Evolutionary conservation across 768 basidiomycete genomes (phyloP), one percentile per base, ranked within the genome.

Genomic region (Suillus tomentosus): DNA sequence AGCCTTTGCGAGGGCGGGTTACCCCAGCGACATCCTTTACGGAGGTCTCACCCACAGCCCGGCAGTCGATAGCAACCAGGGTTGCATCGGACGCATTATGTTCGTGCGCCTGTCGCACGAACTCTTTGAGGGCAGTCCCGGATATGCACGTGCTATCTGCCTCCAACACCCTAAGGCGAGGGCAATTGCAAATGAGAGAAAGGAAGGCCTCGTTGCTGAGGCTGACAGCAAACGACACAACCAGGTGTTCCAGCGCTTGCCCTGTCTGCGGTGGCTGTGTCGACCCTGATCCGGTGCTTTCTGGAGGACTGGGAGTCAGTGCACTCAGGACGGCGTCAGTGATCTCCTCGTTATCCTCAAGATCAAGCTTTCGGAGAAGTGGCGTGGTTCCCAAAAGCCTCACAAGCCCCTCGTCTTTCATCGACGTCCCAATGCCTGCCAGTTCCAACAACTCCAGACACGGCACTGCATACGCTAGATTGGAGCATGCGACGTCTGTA

Each of bases 301-400:
- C 43, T 27, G 58, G 61, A 15, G 63, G 63, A 37, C 42, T 56
- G 0, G 88, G 90, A 1, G 90, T 91, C 40, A 97, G 78, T 0
- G 80, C 79, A 22, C 79, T 78, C 31, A 96, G 73, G n/a, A 95
- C 82, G 3, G 80, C 77, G 73, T 96, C 94, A 1, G 85, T 89
- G 61, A 95, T 85, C 19, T 87, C 84, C 14, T 76, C 74, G 7
- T 92, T 92, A 67, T 94, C 91, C 71, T 96, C 95, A n/a, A 97
- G 78, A 73, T 97, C 95, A 47, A 96, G 77, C 53, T 85, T 85
- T 62, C 87, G 82, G 55, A 97, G 87, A 65, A 81, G 74, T 1
- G 91, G 91, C 3, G 88, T 89, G 15, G 89, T 89, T 53, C 76
- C 77, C 42, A 97, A 77, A 24, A 97, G 80, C 50, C 81, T 81